Evolutionary conservation across 192 early-diverging fungal genomes (phyloP), one percentile per base, ranked within the genome.

Genomic region (Paraglomus occultum): DNA sequence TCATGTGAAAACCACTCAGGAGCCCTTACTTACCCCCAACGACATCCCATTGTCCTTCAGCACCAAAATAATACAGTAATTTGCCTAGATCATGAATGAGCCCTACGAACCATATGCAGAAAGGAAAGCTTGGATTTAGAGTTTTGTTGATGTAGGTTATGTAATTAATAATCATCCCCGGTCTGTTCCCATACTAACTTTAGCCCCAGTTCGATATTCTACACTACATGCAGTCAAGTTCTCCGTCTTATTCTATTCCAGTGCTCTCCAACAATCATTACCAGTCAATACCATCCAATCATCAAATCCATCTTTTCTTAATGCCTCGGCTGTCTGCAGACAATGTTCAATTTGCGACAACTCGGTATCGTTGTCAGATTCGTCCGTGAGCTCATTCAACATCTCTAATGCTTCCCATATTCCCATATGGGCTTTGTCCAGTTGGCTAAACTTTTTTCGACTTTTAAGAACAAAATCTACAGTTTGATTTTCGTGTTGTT

Each of bases 41-140:
- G 45, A 83, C 80, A 42, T 77, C 69, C 83, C 82, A 84, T 70
- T 84, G 84, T 48, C 75, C 75, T 14, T 78, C 78, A 0, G 62
- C 62, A 10, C 78, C 83, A 17, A 68, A 51, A 40, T 80, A 74
- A 45, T 64, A 71, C 4, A 85, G 63, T 31, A 76, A 70, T 71
- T 85, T 85, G 11, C 84, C 84, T 14, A 80, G 64, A 57, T 85
- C 84, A 60, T 85, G 84, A 23, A 85, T 82, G 15, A 85, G 51
- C 44, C 62, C 62, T 64, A 23, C 31, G 31, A 31, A 31, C 31
- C 31, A 31, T 3, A 31, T 31, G 31, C 31, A 31, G 31, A 31
- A 31, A 31, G 31, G 31, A 31, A 31, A 31, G 31, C 31, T 31
- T 31, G 31, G 3, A 31, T 31, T 31, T 31, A 31, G 31, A 31